Base-by-base conservation (phyloP, 169 alveolate genomes). In the Theileria sp. region DNA sequence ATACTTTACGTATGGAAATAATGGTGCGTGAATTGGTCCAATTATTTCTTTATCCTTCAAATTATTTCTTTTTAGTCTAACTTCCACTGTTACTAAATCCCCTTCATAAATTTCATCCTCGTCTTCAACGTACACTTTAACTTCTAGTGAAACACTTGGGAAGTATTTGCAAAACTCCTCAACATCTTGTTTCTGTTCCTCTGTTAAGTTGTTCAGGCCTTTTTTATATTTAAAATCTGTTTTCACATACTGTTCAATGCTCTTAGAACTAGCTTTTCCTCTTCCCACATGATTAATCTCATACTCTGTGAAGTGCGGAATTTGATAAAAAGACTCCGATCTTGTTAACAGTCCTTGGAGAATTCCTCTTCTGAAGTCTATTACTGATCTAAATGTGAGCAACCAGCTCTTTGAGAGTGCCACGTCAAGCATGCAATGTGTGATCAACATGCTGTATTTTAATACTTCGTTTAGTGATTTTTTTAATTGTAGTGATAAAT, bases 1-100 rank as follows among this genome's bases (percentile, higher is more conserved):
- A 77, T 88, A 94, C 78, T 93, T 95, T 9, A 94, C 92, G 80
- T 87, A 89, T 8, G 95, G 95, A 85, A 94, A 93, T 72, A 69
- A 80, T 10, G 97, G 97, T 26, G 98, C 95, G 78, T 95, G 98
- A 28, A 94, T 92, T 30, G 96, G 95, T 6, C 98, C 98, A 28
- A 88, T 79, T 15, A 94, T 89, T 77, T 92, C 94, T 15, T 91
- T 88, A 65, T 88, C 93, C 75, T 90, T 75, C 82, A 95, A 80
- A 79, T 95, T 94, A 26, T 64, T 64, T 54, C 97, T 92, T 34
- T 85, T 92, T 54, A 95, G 75, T 62, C 72, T 92, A 32, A 95
- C 86, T 66, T 89, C 92, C 56, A 94, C 86, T 0, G 98, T 94
- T 38, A 94, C 94, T 15, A 95, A 77, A 70, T 95, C 98, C 21